phyloP scores from a whole-genome alignment of 2,329 filamentous ascomycete genomes.

The Xylaria sp. region DNA sequence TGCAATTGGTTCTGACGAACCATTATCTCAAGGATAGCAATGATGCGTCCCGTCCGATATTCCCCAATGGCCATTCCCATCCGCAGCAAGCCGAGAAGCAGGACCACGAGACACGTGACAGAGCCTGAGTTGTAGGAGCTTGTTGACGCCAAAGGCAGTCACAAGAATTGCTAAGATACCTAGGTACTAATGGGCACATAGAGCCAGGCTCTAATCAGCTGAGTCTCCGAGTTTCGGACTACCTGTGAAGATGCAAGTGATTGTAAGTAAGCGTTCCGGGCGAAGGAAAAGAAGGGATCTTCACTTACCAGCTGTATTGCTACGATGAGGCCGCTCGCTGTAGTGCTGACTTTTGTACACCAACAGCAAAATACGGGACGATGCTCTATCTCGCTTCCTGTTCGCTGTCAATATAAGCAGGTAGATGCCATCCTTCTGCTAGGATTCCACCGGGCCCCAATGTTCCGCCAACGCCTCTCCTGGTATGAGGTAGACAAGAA shows the following conservation, averaged over 20 bases:
- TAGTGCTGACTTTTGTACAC: background rate
- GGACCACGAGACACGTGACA: slow-evolving; percentile 66
- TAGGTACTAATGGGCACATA: slow-evolving; percentile 61
- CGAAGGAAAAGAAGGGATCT: background rate
- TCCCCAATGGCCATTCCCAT: slow-evolving; percentile 62
- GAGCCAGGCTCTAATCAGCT: slow-evolving; percentile 57
- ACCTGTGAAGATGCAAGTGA: slow-evolving; percentile 25
- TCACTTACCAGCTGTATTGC: slow-evolving; percentile 16
- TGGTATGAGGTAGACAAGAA: background rate
- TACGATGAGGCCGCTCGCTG: slow-evolving; percentile 17
- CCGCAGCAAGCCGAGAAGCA: slow-evolving; percentile 63
- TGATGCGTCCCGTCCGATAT: slow-evolving; percentile 59
- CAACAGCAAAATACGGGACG: background rate
- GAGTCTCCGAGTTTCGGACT: slow-evolving; percentile 40
- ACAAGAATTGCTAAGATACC: slow-evolving; percentile 55
- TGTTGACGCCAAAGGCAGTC: slow-evolving; percentile 58
- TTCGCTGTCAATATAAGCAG: background rate
- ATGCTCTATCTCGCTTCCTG: background rate
- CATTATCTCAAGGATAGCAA: slow-evolving; percentile 64
- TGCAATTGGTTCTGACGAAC: slow-evolving; percentile 50
- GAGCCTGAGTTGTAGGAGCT: slow-evolving; percentile 63
- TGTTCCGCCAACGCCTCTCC: background rate
- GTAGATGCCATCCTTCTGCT: background rate
- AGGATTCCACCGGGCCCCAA: background rate
- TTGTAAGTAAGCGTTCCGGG: background rate